Conservation (phyloP, 768 basidiomycete genomes). For the Calvatia gigantea region DNA sequence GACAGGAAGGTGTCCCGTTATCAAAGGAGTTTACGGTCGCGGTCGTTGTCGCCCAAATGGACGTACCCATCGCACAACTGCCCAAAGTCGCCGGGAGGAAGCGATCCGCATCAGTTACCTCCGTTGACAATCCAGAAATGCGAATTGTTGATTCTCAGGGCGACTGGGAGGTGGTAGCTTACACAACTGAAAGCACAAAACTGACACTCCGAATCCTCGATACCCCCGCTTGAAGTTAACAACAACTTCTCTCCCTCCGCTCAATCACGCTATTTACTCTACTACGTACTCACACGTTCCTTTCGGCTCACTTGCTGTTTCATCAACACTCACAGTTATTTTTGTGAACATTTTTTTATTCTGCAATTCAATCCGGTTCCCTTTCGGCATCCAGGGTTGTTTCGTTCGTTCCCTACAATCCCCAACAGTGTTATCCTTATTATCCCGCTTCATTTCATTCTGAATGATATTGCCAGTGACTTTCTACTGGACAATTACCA, state of each 20-base stretch:
- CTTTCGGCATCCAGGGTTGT: not conserved
- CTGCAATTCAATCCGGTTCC: not conserved
- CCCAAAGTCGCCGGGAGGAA: conserved; percentile 16
- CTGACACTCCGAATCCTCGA: conserved; percentile 57
- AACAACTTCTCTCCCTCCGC: not conserved
- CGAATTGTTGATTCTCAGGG: conserved; percentile 50
- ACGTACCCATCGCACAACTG: conserved; percentile 7
- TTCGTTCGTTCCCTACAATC: not conserved
- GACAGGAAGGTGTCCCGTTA: conserved; percentile 54
- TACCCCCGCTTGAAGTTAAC: conserved; percentile 16
- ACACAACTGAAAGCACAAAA: conserved; percentile 44
- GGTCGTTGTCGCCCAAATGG: conserved; percentile 32
- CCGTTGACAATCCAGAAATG: conserved; percentile 30
- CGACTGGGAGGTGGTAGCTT: conserved; percentile 57
- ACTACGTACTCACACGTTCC: not conserved
- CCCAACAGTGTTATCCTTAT: conserved; percentile 4
- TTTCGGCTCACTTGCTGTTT: not conserved
- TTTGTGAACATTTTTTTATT: not conserved
- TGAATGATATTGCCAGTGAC: not conserved
- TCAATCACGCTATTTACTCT: conserved; percentile 6
- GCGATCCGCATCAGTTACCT: conserved; percentile 30
- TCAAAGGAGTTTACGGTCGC: conserved; percentile 54
- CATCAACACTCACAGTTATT: not conserved
- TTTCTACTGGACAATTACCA: conserved; percentile 1
- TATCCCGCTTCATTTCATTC: not conserved